A percentile compares a stretch with the other conserved stretches of the same genome.
Conservation (phyloP, 2,329 filamentous ascomycete species). For the Botryotinia calthae region DNA sequence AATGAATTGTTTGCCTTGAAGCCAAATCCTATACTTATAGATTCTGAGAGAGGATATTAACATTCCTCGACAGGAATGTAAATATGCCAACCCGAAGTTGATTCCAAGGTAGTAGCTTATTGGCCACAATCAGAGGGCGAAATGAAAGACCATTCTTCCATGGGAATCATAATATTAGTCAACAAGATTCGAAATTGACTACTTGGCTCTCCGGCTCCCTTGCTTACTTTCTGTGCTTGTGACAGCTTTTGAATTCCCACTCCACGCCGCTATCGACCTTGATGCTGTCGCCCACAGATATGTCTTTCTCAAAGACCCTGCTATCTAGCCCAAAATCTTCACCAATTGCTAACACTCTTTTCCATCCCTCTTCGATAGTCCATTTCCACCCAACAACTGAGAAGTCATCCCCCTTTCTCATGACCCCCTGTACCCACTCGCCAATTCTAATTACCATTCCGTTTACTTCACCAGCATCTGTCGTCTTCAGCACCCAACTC, state of each 20-base stretch:
- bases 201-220: background rate
- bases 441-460: constrained; percentile 31
- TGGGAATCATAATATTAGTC: background rate
- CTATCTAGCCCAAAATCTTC: background rate
- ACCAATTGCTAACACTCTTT: constrained; percentile 20
- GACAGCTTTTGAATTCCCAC: constrained; percentile 23
- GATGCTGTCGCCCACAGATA: constrained; percentile 12
- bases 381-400: constrained; percentile 28
- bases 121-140: background rate
- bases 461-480: constrained; percentile 15
- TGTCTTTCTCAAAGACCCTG: constrained; percentile 15
- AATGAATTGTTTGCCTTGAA: background rate
- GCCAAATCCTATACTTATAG: constrained; percentile 14
- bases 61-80: constrained; percentile 22
- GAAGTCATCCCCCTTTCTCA: constrained; percentile 25
- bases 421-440: constrained; percentile 27
- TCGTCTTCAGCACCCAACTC: constrained; percentile 29
- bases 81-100: constrained; percentile 7
- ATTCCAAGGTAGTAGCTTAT: background rate
- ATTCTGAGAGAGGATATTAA: background rate
- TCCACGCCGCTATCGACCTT: constrained; percentile 18
- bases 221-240: constrained; percentile 8
- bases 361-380: constrained; percentile 23
- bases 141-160: constrained; percentile 14
- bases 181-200: background rate